Evolutionary conservation across 1,284 basidiomycete species (phyloP).

Genomic region (Apiotrichum veenhuisii): DNA sequence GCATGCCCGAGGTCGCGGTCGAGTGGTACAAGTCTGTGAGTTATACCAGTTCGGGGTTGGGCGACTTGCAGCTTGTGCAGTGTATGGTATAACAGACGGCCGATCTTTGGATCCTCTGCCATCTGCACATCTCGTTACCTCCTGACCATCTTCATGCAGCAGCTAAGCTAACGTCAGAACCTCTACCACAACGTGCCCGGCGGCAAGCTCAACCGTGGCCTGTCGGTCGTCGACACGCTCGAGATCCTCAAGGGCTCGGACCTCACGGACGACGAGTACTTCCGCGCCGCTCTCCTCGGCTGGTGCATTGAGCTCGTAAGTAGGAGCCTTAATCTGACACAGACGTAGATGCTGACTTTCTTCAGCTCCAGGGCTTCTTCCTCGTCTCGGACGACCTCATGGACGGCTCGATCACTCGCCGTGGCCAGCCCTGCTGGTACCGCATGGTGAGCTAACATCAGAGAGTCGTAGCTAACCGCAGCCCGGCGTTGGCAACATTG

Average conservation of each 20-base stretch:
- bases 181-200: conserved; percentile 93
- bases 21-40: conserved; percentile 74
- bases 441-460: conserved; percentile 52
- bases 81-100: not conserved
- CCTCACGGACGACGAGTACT: conserved; percentile 73
- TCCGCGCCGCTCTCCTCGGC: conserved; percentile 82
- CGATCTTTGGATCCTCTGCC: no score
- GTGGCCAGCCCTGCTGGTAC: conserved; percentile 99
- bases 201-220: conserved; percentile 93
- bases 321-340: conserved; percentile 21
- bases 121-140: no score
- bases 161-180: conserved; percentile 60
- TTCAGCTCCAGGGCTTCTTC: conserved; percentile 96
- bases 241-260: conserved; percentile 74
- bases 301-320: conserved; percentile 93
- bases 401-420: conserved; percentile 86
- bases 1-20: conserved; percentile 76
- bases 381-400: conserved; percentile 98
- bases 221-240: conserved; percentile 90
- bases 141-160: no score
- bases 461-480: conserved; percentile 16
- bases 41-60: conserved; percentile 1
- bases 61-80: no score
- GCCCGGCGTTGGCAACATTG: conserved; percentile 73
- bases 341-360: not conserved